Evolutionary conservation across 805 yeast species (phyloP), one percentile per base, ranked within the genome.

Genomic region (Cyberlindnera mrakii): DNA sequence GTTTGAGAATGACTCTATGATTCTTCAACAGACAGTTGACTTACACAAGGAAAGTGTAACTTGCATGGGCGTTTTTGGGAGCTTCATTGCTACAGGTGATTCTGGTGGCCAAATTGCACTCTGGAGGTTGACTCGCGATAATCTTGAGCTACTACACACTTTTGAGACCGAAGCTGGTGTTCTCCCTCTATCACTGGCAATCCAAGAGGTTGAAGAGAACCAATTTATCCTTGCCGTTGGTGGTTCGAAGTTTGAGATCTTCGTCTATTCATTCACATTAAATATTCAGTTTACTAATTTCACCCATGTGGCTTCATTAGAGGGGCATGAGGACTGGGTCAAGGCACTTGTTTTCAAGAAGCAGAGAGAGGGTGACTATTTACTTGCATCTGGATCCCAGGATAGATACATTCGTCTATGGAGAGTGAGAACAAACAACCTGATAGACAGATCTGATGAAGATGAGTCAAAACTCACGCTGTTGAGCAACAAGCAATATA

Each of bases 251-350:
- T 60, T 64, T 25, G 58, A 64, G 29, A 55, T 90, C 5, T 78
- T 71, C 45, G 69, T 86, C 5, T 78, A 77, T 52, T 61, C 81
- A 0, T 74, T 80, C 47, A 54, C 50, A 10, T 39, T 60, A 1
- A 39, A 19, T 0, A 44, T 50, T 1, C 38, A 43, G 4, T 30
- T 63, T 13, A 34, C 39, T 3, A 44, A 50, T 11, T 64, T 72
- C 34, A 41, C 53, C 8, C 67, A 65, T 41, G 67, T 71, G 27
- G 84, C 89, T 1, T 66, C 66, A 8, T 63, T 93, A 30, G 73
- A 80, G 23, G 99, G 99, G 5, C 99, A 93, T 60, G 99, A 93
- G 63, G 96, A 90, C 63, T 93, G 99, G 99, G 77, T 93, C 40
- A 84, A 85, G 58, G 72, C 87, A 13, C 64, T 93, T 27, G 72